Base-by-base conservation (phyloP, 73 alveolate species). In the Paramecium sonneborni region DNA sequence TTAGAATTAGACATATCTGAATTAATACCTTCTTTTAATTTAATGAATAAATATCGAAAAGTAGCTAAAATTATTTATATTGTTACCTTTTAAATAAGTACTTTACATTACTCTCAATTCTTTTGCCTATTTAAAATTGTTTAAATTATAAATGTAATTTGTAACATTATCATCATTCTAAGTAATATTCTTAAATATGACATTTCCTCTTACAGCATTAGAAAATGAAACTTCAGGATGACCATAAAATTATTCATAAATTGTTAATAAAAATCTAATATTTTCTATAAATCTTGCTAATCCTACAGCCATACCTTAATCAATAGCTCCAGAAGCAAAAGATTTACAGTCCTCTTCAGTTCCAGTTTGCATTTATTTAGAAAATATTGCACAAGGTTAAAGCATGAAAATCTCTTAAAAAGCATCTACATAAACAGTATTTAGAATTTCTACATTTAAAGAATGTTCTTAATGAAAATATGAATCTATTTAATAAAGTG, bases 261-360 rank as follows among this genome's bases (percentile, higher is more conserved):
- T 34, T 5, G 87, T 74, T 15, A 74, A 21, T 11, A 86, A 70
- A 18, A 30, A 86, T 58, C 93, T 57, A 4, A 86, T 37, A 39
- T 38, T 86, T 34, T 86, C 93, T 18, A 86, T 56, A 23, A 56
- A 86, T 24, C 93, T 52, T 23, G 93, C 58, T 67, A 86, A 12
- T 18, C 88, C 93, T 7, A 86, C 93, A 7, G 93, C 93, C 93
- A 86, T 86, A 24, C 93, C 93, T 62, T 86, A 24, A 37, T 72
- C 56, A 3, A 74, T 79, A 20, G 93, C 68, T 62, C 85, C 85
- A 6, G 68, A 74, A 35, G 93, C 93, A 86, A 86, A 86, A 6
- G 39, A 0, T 62, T 23, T 3, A 58, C 93, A 86, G n/a, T 24
- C 79, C 7, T 30, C 88, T 7, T 86, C 39, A 23, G 84, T 86